Base-by-base conservation (phyloP, 257 asterid species). In the Coffea canephora region DNA sequence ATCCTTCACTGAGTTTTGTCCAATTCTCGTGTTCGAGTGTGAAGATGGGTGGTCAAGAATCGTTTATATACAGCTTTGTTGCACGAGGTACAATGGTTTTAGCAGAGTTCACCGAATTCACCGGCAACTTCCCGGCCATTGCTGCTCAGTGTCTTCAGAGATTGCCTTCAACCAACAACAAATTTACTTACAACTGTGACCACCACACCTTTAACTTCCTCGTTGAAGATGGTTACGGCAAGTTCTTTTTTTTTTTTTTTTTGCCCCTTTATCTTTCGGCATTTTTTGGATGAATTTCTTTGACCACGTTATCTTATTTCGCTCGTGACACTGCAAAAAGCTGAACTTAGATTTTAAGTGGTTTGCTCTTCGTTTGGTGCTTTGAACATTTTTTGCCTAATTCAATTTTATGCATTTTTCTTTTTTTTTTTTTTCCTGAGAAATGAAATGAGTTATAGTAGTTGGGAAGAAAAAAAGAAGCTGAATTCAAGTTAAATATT, bases 51-150 rank as follows among this genome's bases (percentile, higher is more conserved):
- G 91, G 90, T 65, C 97, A 93, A 50, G 97, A 91, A 88, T 91
- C 94, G 81, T 91, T 93, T 83, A 90, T 93, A 71, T 93, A 93
- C 89, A 91, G 94, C 93, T 93, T 90, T 86, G 97, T 90, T 80
- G 95, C 97, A 7, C 91, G 97, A 27, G 97, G 97, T 74, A 91
- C 97, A 62, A 67, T 88, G 94, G 87, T 91, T 68, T 64, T 91
- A 83, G 91, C 97, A 62, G 97, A 93, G 84, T 91, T 89, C 89
- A 88, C 97, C 7, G 97, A 90, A 87, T 90, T 89, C 89, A 93
- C 97, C 79, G 97, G 97, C 52, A 91, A 93, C 76, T 93, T 93
- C 23, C 95, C 97, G 80, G 97, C 93, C 79, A 91, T 93, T 65
- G 97, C 97, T 2, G 95, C 89, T 76, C 97, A 90, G 92, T 93